Evolutionary conservation across 768 basidiomycete species (phyloP).

Genomic region (Amanita rubescens): DNA sequence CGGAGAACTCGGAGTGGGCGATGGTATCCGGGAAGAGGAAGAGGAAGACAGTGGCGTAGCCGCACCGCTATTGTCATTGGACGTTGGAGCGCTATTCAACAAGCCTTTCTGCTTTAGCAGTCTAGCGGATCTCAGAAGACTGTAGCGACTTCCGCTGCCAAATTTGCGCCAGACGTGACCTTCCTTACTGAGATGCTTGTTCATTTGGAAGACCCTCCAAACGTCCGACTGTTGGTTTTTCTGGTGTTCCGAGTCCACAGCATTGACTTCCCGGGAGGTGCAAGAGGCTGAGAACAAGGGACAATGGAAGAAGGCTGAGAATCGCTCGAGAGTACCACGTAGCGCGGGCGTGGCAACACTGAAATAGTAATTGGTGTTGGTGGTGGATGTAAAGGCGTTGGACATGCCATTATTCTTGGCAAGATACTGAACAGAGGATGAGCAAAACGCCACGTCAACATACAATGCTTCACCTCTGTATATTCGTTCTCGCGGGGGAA

Average conservation of each 20-base stretch:
- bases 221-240: conserved; percentile 89
- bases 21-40: conserved; percentile 51
- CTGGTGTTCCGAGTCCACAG: conserved; percentile 95
- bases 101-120: conserved; percentile 45
- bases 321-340: conserved; percentile 64
- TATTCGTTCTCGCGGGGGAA: conserved; percentile 95
- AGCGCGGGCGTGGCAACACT: conserved; percentile 59
- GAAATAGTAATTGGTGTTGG: conserved; percentile 88
- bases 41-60: conserved; percentile 41
- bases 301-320: conserved; percentile 86
- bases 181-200: conserved; percentile 73
- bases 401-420: conserved; percentile 77
- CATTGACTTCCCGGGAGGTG: conserved; percentile 85
- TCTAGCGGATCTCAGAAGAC: conserved; percentile 56
- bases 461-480: conserved; percentile 38
- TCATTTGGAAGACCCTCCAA: conserved; percentile 94
- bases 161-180: conserved; percentile 90
- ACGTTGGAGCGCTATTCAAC: conserved; percentile 21
- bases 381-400: conserved; percentile 90
- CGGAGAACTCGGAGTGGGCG: conserved; percentile 53
- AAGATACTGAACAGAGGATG: conserved; percentile 43
- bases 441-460: conserved; percentile 6
- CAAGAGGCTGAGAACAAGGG: conserved; percentile 84
- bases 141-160: conserved; percentile 79
- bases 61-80: conserved; percentile 23